A percentile compares a stretch with the other conserved stretches of the same genome.
Evolutionary conservation across 164 flowering plant species (phyloP).

Genomic region (Cinnamomum chago): DNA sequence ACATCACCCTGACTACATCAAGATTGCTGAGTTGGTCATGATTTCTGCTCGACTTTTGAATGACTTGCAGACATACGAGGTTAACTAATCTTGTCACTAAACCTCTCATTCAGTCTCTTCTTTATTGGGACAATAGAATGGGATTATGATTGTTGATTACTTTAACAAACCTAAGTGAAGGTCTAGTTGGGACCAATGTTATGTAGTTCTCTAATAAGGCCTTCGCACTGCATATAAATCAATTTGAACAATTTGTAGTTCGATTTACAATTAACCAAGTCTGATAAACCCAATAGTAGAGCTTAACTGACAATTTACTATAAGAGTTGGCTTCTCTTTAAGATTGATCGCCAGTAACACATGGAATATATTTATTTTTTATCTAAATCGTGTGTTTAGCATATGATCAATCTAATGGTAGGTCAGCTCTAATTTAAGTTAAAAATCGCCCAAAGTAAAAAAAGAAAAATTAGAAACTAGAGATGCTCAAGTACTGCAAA

Average conservation of each 20-base stretch:
- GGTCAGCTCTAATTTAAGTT: too few species aligned
- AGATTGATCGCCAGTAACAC: too few species aligned
- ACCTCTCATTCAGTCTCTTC: neutral
- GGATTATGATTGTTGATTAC: neutral
- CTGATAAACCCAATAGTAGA: neutral
- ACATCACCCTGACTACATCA: constrained; percentile 7
- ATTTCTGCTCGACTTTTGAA: constrained; percentile 30
- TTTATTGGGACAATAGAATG: neutral
- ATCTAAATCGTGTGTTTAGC: too few species aligned
- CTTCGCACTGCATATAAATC: neutral
- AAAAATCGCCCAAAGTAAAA: too few species aligned
- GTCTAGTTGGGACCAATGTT: neutral
- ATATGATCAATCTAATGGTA: too few species aligned
- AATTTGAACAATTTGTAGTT: neutral
- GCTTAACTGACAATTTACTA: too few species aligned
- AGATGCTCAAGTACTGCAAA: too few species aligned
- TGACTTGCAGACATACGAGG: constrained; percentile 13
- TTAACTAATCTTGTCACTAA: neutral
- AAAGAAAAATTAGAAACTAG: too few species aligned
- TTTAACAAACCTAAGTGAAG: neutral
- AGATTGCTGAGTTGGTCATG: constrained; percentile 34
- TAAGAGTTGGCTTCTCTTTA: too few species aligned
- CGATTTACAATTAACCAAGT: neutral
- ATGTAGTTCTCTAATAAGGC: neutral
- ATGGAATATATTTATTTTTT: too few species aligned